These are phyloP conservation scores for Saxophila tyrrhenica DNA, from an alignment of 495 filamentous ascomycete genomes.

Conservation along the genomic window DNA sequence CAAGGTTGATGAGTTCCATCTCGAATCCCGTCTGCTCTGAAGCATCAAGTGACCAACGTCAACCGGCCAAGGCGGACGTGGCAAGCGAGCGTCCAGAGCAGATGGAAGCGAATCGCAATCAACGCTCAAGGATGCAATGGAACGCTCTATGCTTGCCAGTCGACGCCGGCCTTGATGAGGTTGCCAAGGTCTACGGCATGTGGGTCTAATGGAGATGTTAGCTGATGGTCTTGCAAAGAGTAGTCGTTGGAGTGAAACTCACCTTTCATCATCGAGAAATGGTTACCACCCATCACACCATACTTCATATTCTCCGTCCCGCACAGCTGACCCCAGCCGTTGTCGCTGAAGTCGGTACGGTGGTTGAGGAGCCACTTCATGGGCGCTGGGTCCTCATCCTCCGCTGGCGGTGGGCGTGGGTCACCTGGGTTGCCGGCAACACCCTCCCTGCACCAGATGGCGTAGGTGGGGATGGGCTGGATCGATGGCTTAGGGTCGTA, in stretches of 20 bases:
- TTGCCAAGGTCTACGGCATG: constrained; percentile 15
- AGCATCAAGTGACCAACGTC: background rate
- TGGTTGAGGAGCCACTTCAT: constrained; percentile 75
- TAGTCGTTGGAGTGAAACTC: constrained; percentile 7
- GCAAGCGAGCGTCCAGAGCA: background rate
- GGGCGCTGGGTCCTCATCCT: constrained; percentile 49
- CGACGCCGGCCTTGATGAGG: constrained; percentile 15
- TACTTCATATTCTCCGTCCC: constrained; percentile 51
- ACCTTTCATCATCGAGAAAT: constrained; percentile 55
- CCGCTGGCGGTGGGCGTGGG: constrained; percentile 44
- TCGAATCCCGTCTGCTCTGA: background rate
- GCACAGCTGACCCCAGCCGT: constrained; percentile 68
- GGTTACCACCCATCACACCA: constrained; percentile 53
- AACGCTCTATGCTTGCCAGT: constrained; percentile 12
- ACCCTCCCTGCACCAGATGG: constrained; percentile 73
- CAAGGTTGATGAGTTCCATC: background rate
- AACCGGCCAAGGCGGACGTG: background rate
- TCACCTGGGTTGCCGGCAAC: constrained; percentile 61
- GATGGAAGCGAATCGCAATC: background rate
- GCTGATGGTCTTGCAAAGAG: background rate
- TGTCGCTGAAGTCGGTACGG: constrained; percentile 63
- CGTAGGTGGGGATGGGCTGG: constrained; percentile 49
- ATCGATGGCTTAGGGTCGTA: constrained; percentile 52
- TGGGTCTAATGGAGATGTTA: constrained; percentile 14
- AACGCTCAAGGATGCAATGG: background rate